Evolutionary conservation across 2,329 filamentous ascomycete genomes (phyloP), one percentile per base, ranked within the genome.

Genomic region (Calonectria hongkongensis): DNA sequence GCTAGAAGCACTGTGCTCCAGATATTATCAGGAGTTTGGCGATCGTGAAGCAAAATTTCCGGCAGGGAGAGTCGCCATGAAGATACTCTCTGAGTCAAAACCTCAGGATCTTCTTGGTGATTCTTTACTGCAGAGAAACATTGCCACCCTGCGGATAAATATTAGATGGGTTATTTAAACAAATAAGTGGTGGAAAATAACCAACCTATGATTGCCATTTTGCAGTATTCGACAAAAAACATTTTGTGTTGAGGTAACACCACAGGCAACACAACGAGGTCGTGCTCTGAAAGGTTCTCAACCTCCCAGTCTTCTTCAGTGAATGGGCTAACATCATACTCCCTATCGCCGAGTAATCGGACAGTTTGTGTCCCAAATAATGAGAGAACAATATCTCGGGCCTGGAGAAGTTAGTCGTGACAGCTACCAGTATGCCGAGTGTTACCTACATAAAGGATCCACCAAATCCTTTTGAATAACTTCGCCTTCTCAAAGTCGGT

Each of bases 271-370:
- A 71, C 47, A 21, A 30, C 15, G 15, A 47, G 39, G 30, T 60
- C 60, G 4, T 62, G 28, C 18, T 43, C 48, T 1, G 68, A 58
- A 18, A 71, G 16, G 13, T 58, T 2, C 12, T 71, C 68, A 2
- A 25, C 39, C n/a, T 71, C 68, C 68, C 68, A 71, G n/a, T 71
- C 68, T n/a, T 71, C 21, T 10, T 66, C 62, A 8, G 62, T 71
- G 25, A 62, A 66, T 8, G 36, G 60, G 16, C 47, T 36, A 21
- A 65, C 41, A 21, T 71, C 43, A 33, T 65, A 71, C 25, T 66
- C 51, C 27, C 47, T 66, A 21, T 71, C 62, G 4, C 47, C 27
- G 18, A 71, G 68, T 7, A 71, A 13, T 18, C 68, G 41, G 5
- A 71, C 56, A 25, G 66, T 71, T 27, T 71, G 68, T 25, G 60